Conservation (phyloP, 768 basidiomycete species). For the Lentinula guzmanii region DNA sequence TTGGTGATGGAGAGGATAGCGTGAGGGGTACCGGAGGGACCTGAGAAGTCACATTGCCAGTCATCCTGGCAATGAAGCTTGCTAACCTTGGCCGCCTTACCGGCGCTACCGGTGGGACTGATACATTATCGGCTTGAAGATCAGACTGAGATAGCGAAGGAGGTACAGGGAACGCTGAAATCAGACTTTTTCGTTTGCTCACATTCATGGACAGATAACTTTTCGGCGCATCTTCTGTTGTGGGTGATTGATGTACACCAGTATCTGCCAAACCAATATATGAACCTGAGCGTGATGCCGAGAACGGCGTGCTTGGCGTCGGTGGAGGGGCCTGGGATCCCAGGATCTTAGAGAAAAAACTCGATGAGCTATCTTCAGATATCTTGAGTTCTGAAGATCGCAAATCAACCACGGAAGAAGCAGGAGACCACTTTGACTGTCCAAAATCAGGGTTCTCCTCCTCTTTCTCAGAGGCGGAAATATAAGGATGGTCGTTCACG, state of each 20-base stretch:
- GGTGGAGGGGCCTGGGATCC: neutral
- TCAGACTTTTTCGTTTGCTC: neutral
- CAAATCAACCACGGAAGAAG: constrained; percentile 1
- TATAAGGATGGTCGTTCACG: neutral
- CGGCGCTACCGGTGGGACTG: neutral
- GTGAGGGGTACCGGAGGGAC: neutral
- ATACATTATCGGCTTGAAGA: neutral
- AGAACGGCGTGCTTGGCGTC: neutral
- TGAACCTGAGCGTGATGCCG: neutral
- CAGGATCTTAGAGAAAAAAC: neutral
- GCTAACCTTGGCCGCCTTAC: constrained; percentile 1
- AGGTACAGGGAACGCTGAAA: neutral
- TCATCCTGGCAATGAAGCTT: constrained; percentile 1
- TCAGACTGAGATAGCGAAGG: neutral
- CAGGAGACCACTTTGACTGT: constrained; percentile 3
- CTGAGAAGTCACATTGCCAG: neutral
- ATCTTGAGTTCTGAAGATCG: neutral
- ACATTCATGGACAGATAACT: neutral
- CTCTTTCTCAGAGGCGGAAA: neutral
- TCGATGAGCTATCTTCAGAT: neutral
- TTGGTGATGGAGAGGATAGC: neutral
- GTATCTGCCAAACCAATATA: neutral
- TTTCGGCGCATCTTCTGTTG: neutral
- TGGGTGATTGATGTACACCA: neutral
- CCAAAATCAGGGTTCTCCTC: neutral